Conservation (phyloP, 192 early-diverging fungal genomes). For the Coemansia sp. region DNA sequence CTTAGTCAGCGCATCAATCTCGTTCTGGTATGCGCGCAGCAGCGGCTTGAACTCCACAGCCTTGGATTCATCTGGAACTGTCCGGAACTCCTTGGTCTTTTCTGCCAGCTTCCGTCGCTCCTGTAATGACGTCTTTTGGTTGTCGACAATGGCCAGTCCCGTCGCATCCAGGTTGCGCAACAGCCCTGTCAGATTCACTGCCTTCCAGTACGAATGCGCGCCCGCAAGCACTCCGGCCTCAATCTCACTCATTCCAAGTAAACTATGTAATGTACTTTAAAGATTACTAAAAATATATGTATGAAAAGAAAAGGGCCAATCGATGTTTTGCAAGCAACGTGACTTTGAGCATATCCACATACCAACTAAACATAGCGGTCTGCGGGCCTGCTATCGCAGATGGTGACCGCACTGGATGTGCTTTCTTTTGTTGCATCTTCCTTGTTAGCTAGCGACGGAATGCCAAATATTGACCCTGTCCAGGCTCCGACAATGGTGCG, state of each 20-base stretch:
- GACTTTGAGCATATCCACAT: not conserved
- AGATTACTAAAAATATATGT: slow-evolving; percentile 2
- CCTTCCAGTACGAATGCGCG: slow-evolving; percentile 48
- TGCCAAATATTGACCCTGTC: slow-evolving; percentile 32
- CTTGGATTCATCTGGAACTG: slow-evolving; percentile 76
- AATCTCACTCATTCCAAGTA: slow-evolving; percentile 2
- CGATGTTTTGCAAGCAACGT: not conserved
- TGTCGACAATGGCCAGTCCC: slow-evolving; percentile 77
- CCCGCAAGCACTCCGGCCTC: slow-evolving; percentile 25
- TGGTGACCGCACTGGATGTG: not conserved
- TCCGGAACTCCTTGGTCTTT: slow-evolving; percentile 85
- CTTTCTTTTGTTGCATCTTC: not conserved
- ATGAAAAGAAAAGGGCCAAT: not conserved
- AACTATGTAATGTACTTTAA: not conserved
- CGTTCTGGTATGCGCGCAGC: slow-evolving; percentile 83
- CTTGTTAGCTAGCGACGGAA: not conserved
- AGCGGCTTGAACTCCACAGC: slow-evolving; percentile 73
- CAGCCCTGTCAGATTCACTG: slow-evolving; percentile 65
- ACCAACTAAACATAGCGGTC: not conserved
- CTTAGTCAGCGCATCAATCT: slow-evolving; percentile 87
- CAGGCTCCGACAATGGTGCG: slow-evolving; percentile 35
- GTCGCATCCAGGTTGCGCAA: slow-evolving; percentile 75
- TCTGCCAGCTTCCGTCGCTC: slow-evolving; percentile 83
- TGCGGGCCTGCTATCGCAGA: not conserved
- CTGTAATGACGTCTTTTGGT: slow-evolving; percentile 76